A percentile compares a stretch with the other conserved stretches of the same genome.
phyloP scores from a whole-genome alignment of 2,329 filamentous ascomycete species.

The Botryosphaeria dothidea region DNA sequence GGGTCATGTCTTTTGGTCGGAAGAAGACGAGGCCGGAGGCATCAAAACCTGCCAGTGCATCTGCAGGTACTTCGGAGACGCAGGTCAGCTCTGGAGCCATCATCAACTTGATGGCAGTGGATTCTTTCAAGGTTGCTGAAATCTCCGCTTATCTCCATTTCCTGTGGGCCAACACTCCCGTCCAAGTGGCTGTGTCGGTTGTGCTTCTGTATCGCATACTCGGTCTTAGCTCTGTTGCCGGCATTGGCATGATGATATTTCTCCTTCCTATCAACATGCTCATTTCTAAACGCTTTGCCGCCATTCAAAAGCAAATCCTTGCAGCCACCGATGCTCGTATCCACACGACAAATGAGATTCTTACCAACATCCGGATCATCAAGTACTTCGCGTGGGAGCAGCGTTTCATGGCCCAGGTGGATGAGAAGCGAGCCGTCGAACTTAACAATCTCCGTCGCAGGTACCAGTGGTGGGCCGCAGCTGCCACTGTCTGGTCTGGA shows the following conservation, averaged over 20 bases:
- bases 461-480: slow-evolving; percentile 88
- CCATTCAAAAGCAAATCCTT: slow-evolving; percentile 87
- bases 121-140: slow-evolving; percentile 98
- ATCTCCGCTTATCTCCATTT: slow-evolving; percentile 95
- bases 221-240: slow-evolving; percentile 89
- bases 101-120: slow-evolving; percentile 99
- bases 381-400: slow-evolving; percentile 99
- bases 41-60: slow-evolving; percentile 39
- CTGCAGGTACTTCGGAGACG: slow-evolving; percentile 52
- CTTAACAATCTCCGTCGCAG: slow-evolving; percentile 75
- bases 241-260: slow-evolving; percentile 84
- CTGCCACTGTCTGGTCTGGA: slow-evolving; percentile 94
- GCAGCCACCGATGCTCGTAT: slow-evolving; percentile 93
- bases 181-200: slow-evolving; percentile 81
- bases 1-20: slow-evolving; percentile 58
- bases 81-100: slow-evolving; percentile 96
- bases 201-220: slow-evolving; percentile 84
- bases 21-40: slow-evolving; percentile 53
- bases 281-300: slow-evolving; percentile 82
- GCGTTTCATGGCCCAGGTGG: slow-evolving; percentile 80
- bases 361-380: slow-evolving; percentile 98
- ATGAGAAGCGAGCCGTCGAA: slow-evolving; percentile 82
- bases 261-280: slow-evolving; percentile 88
- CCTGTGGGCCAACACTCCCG: slow-evolving; percentile 86
- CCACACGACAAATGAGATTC: slow-evolving; percentile 91